A percentile compares a stretch with the other conserved stretches of the same genome.
These are phyloP conservation scores for Peniophora sp. DNA, from an alignment of 1,284 basidiomycete genomes.

Conservation along the genomic window DNA sequence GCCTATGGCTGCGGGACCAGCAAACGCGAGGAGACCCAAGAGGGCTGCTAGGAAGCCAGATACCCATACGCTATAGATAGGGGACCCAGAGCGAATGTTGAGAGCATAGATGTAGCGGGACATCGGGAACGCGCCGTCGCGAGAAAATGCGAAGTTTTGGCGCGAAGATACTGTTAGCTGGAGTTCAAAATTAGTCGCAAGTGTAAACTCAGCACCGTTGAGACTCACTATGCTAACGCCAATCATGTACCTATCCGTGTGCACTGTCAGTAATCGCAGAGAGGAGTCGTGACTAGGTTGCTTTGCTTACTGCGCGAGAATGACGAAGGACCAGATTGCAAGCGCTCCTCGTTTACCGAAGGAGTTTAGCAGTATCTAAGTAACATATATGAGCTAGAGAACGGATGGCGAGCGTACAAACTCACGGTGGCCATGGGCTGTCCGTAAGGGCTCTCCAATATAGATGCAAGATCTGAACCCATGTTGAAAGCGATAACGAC, in stretches of 20 bases:
- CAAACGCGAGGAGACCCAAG: slow-evolving; percentile 21
- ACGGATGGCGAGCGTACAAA: no score
- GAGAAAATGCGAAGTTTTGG: slow-evolving; percentile 36
- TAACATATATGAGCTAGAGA: no score
- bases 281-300: not conserved
- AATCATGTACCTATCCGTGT: slow-evolving; percentile 19
- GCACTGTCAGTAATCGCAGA: not conserved
- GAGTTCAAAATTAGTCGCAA: not conserved
- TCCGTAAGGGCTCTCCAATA: slow-evolving; percentile 48
- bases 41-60: slow-evolving; percentile 15
- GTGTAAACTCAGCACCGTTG: no score
- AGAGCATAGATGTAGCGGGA: slow-evolving; percentile 13
- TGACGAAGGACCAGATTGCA: slow-evolving; percentile 55
- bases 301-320: slow-evolving; percentile 51
- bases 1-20: slow-evolving; percentile 20
- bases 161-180: slow-evolving; percentile 24
- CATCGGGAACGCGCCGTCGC: slow-evolving; percentile 39
- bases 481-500: slow-evolving; percentile 52
- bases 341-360: slow-evolving; percentile 57
- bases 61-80: slow-evolving; percentile 22
- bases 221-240: slow-evolving; percentile 22
- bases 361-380: slow-evolving; percentile 60
- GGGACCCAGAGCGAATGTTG: slow-evolving; percentile 17
- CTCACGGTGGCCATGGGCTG: slow-evolving; percentile 58
- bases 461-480: slow-evolving; percentile 48